phyloP scores from a whole-genome alignment of 768 basidiomycete species.

The Naganishia vishniacii region DNA sequence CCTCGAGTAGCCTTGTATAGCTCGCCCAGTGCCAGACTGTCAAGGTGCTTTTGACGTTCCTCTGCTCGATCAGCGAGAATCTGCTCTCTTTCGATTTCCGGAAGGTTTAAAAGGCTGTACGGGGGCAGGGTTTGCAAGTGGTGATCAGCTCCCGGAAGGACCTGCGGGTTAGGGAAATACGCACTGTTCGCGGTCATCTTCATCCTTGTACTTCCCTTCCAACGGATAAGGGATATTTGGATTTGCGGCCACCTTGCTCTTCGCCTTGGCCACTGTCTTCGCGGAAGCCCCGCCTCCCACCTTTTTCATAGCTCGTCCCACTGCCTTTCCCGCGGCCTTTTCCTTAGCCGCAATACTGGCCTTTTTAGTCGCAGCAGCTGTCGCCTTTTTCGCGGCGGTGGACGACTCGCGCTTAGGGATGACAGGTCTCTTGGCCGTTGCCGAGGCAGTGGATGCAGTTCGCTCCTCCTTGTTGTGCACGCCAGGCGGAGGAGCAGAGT shows the following conservation, averaged over 20 bases:
- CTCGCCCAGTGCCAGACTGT: conserved; percentile 21
- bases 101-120: conserved; percentile 66
- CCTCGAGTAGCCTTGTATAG: conserved; percentile 24
- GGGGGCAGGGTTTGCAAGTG: background rate
- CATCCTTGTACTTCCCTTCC: conserved; percentile 84
- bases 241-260: conserved; percentile 9
- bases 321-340: conserved; percentile 17
- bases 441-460: background rate
- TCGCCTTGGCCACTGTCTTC: conserved; percentile 15
- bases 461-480: conserved; percentile 2
- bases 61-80: conserved; percentile 75
- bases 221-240: conserved; percentile 63
- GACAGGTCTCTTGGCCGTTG: conserved; percentile 1
- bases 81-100: conserved; percentile 83
- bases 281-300: conserved; percentile 9
- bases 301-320: conserved; percentile 22
- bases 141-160: background rate
- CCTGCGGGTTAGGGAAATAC: too few relatives aligned
- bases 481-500: conserved; percentile 20
- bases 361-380: conserved; percentile 16
- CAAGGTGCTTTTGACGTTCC: conserved; percentile 61
- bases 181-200: conserved; percentile 73
- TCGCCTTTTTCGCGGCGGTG: background rate
- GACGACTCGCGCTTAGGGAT: conserved; percentile 4
- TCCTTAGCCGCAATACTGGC: conserved; percentile 18